Evolutionary conservation across 306 rosid species (phyloP).

Genomic region (Dicorynia guianensis): DNA sequence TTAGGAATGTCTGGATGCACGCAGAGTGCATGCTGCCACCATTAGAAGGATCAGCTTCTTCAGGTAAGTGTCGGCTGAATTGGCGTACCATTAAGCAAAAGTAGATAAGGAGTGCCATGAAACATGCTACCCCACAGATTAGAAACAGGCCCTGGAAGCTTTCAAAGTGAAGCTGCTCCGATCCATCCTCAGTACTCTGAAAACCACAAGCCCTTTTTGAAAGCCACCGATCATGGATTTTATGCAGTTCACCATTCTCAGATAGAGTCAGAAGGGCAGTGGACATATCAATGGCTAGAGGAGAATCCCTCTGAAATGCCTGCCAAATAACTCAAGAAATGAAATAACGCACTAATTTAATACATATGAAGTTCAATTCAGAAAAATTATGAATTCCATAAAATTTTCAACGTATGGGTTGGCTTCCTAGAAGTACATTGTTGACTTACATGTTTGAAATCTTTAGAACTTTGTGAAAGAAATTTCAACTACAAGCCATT

Average conservation of each 20-base stretch:
- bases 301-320: constrained; percentile 83
- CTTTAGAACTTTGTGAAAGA: neutral
- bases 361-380: neutral
- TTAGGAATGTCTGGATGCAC: constrained; percentile 66
- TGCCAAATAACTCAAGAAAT: constrained; percentile 30
- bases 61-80: constrained; percentile 46
- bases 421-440: neutral
- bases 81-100: constrained; percentile 54
- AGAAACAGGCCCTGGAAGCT: constrained; percentile 80
- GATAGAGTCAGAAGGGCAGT: constrained; percentile 73
- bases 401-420: too few relatives aligned
- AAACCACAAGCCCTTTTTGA: constrained; percentile 59
- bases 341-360: neutral
- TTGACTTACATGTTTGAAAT: neutral
- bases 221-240: constrained; percentile 84
- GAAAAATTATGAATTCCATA: neutral
- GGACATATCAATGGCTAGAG: constrained; percentile 79
- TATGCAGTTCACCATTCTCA: constrained; percentile 73
- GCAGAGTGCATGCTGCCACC: constrained; percentile 42
- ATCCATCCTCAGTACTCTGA: constrained; percentile 50
- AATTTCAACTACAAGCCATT: neutral
- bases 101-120: constrained; percentile 66
- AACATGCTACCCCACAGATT: constrained; percentile 67
- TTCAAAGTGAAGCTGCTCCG: constrained; percentile 66
- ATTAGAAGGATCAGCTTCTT: constrained; percentile 34